These are phyloP conservation scores for Laetiporus sulphureus DNA, from an alignment of 1,284 basidiomycete species.

Conservation along the genomic window DNA sequence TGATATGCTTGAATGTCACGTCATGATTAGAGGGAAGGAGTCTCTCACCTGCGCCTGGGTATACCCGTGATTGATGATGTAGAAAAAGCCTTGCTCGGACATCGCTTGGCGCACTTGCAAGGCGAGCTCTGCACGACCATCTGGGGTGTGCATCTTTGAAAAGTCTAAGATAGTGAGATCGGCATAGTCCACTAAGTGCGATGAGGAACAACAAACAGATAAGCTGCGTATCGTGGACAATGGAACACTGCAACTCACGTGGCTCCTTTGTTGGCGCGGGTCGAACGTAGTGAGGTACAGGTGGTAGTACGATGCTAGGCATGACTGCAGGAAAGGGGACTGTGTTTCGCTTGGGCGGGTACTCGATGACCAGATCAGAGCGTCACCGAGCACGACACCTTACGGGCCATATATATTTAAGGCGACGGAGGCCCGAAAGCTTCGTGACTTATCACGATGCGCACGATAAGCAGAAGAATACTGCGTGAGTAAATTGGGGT, in stretches of 20 bases:
- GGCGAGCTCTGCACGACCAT: conserved; percentile 33
- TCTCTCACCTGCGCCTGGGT: conserved; percentile 34
- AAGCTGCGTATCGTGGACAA: not conserved
- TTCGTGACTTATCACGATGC: not conserved
- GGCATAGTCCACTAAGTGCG: conserved; percentile 53
- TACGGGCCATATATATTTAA: not conserved
- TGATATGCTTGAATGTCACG: conserved; percentile 1
- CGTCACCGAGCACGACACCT: no score
- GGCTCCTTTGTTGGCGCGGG: conserved; percentile 25
- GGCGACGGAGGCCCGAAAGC: not conserved
- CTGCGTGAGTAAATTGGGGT: not conserved
- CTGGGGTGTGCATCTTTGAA: conserved; percentile 39
- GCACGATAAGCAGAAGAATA: not conserved
- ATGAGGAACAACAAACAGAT: not conserved
- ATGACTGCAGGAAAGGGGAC: not conserved
- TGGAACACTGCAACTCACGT: conserved; percentile 1
- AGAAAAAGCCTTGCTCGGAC: conserved; percentile 57
- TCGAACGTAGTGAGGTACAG: conserved; percentile 26
- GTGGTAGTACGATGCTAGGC: conserved; percentile 3
- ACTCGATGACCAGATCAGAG: not conserved
- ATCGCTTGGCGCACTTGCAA: conserved; percentile 51
- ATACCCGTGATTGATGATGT: conserved; percentile 54
- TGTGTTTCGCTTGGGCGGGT: not conserved
- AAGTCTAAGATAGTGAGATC: conserved; percentile 64
- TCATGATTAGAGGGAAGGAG: not conserved